Evolutionary conservation across 1,284 basidiomycete genomes (phyloP).

Genomic region (Porogramme epimiltina): DNA sequence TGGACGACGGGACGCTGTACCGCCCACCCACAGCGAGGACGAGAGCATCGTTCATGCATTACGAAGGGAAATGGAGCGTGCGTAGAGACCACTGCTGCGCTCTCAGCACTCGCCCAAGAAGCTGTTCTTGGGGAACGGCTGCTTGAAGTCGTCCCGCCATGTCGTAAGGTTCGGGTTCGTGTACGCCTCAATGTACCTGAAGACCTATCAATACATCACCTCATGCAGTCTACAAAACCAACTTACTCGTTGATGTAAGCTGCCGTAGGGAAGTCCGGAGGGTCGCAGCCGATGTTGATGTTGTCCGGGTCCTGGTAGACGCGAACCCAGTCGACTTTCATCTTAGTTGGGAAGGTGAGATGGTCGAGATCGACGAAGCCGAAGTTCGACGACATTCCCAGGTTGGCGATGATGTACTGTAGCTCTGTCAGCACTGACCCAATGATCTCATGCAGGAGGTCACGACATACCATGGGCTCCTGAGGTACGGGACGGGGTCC

Average conservation of each 20-base stretch:
- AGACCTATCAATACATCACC: neutral
- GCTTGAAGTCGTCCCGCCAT: constrained; percentile 52
- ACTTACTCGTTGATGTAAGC: constrained; percentile 71
- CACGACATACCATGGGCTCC: constrained; percentile 73
- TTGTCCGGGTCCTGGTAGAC: constrained; percentile 74
- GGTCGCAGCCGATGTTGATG: constrained; percentile 83
- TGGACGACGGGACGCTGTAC: neutral
- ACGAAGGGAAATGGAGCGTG: neutral
- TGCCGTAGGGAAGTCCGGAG: constrained; percentile 73
- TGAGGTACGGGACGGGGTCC: constrained; percentile 75
- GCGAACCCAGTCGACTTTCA: constrained; percentile 83
- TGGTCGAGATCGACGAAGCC: constrained; percentile 66
- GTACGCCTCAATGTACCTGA: constrained; percentile 41
- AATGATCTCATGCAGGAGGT: neutral
- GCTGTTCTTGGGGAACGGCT: constrained; percentile 64
- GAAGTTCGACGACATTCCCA: constrained; percentile 84
- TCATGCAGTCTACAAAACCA: neutral
- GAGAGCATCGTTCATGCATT: neutral
- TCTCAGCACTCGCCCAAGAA: constrained; percentile 56
- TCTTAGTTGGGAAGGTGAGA: constrained; percentile 66
- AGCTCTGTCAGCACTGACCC: neutral
- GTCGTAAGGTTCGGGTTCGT: constrained; percentile 44
- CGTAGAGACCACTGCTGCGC: too few species aligned
- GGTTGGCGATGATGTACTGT: constrained; percentile 77
- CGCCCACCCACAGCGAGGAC: neutral